A percentile compares a stretch with the other conserved stretches of the same genome.
These are phyloP conservation scores for Myxozyma melibiosi DNA, from an alignment of 805 yeast species.

Conservation along the genomic window DNA sequence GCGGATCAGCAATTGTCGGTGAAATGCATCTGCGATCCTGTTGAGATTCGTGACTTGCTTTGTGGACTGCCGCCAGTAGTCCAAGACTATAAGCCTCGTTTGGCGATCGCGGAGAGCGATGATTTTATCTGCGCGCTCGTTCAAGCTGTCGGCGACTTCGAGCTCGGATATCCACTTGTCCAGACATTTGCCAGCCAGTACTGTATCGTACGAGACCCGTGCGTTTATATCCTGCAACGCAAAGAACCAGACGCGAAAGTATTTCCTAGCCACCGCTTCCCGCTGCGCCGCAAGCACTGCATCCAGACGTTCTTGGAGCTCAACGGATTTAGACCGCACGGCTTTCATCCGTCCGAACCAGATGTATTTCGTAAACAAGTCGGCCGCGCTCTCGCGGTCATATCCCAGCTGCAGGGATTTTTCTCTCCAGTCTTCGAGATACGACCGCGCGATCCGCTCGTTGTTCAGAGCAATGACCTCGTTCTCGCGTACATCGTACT, in stretches of 20 bases:
- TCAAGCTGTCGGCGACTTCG: not conserved
- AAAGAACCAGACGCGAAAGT: slow-evolving; percentile 12
- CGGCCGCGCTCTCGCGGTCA: not conserved
- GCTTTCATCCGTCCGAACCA: not conserved
- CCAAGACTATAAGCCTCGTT: not conserved
- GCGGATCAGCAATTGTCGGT: slow-evolving; percentile 12
- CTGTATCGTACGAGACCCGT: not conserved
- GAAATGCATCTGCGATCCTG: slow-evolving; percentile 17
- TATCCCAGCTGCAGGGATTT: not conserved
- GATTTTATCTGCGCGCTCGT: slow-evolving; percentile 14
- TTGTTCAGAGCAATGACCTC: not conserved
- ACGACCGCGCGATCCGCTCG: not conserved
- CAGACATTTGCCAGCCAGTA: slow-evolving; percentile 1
- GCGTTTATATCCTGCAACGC: slow-evolving; percentile 2
- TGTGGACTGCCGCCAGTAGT: slow-evolving; percentile 1
- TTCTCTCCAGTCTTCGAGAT: slow-evolving; percentile 1
- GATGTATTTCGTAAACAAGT: not conserved
- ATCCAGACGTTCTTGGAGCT: not conserved
- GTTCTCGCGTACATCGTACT: slow-evolving; percentile 1
- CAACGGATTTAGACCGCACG: not conserved
- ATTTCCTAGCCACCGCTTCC: not conserved
- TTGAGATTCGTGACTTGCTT: not conserved
- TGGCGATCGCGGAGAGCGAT: not conserved
- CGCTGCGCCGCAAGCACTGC: not conserved
- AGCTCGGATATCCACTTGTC: slow-evolving; percentile 10